Conservation (phyloP, 2,329 filamentous ascomycete species). For the Pyrenochaeta sp. region DNA sequence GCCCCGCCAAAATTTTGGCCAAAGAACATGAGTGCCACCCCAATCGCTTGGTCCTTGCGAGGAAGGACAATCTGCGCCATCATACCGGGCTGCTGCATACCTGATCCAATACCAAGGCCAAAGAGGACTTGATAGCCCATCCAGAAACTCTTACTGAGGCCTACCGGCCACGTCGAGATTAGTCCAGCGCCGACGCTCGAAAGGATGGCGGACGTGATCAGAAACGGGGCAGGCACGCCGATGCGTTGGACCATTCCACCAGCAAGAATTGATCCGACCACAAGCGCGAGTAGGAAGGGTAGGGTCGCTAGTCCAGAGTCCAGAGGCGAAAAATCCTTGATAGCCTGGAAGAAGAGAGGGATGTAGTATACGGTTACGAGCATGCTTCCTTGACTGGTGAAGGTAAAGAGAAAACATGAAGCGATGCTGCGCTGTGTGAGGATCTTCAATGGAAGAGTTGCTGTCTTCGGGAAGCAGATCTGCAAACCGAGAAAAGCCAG, state of each 20-base stretch:
- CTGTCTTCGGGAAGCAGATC: background rate
- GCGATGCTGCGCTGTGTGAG: constrained; percentile 22
- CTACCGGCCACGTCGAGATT: constrained; percentile 45
- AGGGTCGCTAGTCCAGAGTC: constrained; percentile 23
- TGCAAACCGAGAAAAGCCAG: constrained; percentile 48
- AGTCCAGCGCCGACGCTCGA: constrained; percentile 43
- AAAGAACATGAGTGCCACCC: constrained; percentile 48
- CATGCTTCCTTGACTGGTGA: constrained; percentile 12
- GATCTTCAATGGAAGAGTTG: background rate
- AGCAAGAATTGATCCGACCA: constrained; percentile 21
- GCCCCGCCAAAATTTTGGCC: constrained; percentile 54
- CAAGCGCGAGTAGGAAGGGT: constrained; percentile 18
- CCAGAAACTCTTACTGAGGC: constrained; percentile 31
- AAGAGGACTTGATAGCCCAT: constrained; percentile 34
- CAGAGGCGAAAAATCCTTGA: constrained; percentile 20
- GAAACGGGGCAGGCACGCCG: constrained; percentile 55
- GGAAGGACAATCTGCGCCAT: constrained; percentile 50
- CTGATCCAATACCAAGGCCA: constrained; percentile 49
- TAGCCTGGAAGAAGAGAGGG: constrained; percentile 32
- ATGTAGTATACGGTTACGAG: constrained; percentile 23
- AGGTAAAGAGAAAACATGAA: constrained; percentile 12
- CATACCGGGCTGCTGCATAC: constrained; percentile 52
- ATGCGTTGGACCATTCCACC: constrained; percentile 45
- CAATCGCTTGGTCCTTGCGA: constrained; percentile 42
- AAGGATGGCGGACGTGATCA: constrained; percentile 36